Base-by-base conservation (phyloP, 177 flowering plant species). In the Tripterygium wilfordii region DNA sequence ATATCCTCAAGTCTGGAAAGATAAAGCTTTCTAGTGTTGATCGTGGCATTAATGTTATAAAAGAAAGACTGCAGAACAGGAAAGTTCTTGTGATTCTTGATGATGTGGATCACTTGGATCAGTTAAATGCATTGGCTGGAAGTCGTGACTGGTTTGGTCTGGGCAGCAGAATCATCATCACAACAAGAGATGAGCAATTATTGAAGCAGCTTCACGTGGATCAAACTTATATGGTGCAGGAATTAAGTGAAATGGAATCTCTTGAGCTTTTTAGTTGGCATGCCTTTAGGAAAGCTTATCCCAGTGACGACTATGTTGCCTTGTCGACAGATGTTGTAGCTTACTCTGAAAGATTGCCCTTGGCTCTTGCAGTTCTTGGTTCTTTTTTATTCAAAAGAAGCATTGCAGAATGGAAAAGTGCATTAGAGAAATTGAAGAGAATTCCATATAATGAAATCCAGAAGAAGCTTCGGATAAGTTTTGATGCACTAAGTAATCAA, bases 151-250 rank as follows among this genome's bases (percentile, higher is more conserved):
- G 61, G 57, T 56, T 39, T 28, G 45, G 42, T 31, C 1, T 6
- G 0, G 61, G 66, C 19, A 56, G 56, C 35, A 37, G 22, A 35
- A 49, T 62, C 21, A 50, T 62, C 24, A 26, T 56, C 10, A 55
- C 66, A 7, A 42, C 56, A 3, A 49, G 66, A 35, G 26, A 62
- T 14, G 31, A 35, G n/a, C 15, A 51, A 1, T 21, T 56, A 18
- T 32, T 49, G 3, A 17, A 7, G 10, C 1, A 5, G 4, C 13
- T 1, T 35, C 27, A 22, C 22, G 33, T 39, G 21, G 21, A 5
- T 3, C 8, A 0, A 10, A 25, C 33, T 0, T 53, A 41, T 20
- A 35, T 41, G 18, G 49, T 29, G 5, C 14, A 40, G 17, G 35
- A 10, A 18, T 18, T 56, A 17, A 19, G 35, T 22, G 8, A 37